These are phyloP conservation scores for Neocucurbitaria cava DNA, from an alignment of 2,329 filamentous ascomycete genomes.

Conservation along the genomic window DNA sequence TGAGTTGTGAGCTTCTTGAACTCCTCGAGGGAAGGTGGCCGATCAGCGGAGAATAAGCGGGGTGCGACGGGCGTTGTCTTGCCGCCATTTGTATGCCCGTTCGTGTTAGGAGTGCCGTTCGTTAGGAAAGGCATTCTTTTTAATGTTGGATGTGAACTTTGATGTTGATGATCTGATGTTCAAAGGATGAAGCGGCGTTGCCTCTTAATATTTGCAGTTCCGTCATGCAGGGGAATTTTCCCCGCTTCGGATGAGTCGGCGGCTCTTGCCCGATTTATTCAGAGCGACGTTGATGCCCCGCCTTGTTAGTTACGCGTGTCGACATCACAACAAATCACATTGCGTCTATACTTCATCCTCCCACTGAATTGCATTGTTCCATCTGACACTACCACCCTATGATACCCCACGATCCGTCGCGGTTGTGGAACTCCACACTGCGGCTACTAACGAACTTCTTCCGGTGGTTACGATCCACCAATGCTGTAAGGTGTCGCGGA, in stretches of 20 bases:
- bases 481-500: no score
- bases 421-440: not conserved
- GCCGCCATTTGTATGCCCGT: slow-evolving; percentile 1
- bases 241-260: slow-evolving; percentile 2
- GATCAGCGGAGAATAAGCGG: slow-evolving; percentile 37
- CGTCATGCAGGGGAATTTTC: not conserved
- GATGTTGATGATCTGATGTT: not conserved
- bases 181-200: not conserved
- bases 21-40: slow-evolving; percentile 50
- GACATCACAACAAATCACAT: not conserved
- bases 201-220: not conserved
- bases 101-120: not conserved
- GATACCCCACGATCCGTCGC: no score
- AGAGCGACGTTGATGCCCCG: not conserved
- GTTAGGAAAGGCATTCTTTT: not conserved
- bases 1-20: slow-evolving; percentile 57
- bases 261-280: not conserved
- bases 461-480: not conserved
- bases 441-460: not conserved
- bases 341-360: not conserved
- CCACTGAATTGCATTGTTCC: not conserved
- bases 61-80: slow-evolving; percentile 19
- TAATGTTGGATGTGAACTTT: not conserved
- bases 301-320: not conserved
- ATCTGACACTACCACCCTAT: no score